phyloP scores from a whole-genome alignment of 495 filamentous ascomycete genomes.

The Staphylotrichum longicolle region DNA sequence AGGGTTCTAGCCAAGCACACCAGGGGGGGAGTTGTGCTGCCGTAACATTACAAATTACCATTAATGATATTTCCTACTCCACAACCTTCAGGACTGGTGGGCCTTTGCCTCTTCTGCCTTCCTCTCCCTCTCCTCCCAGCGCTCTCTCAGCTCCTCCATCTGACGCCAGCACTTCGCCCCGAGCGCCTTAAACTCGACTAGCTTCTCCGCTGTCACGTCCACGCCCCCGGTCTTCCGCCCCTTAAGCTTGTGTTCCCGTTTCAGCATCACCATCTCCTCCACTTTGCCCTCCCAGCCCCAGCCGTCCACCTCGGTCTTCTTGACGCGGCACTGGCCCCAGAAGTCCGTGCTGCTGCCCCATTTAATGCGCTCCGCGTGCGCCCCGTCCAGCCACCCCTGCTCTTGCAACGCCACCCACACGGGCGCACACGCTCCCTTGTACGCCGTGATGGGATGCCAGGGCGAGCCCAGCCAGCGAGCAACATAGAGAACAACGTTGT shows the following conservation, averaged over 20 bases:
- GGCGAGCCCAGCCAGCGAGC: conserved; percentile 79
- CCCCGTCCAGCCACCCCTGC: conserved; percentile 61
- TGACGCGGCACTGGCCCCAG: conserved; percentile 57
- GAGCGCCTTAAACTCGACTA: conserved; percentile 68
- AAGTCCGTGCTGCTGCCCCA: conserved; percentile 74
- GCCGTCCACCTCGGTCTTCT: conserved; percentile 74
- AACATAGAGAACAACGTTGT: conserved; percentile 60
- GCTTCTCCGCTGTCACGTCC: conserved; percentile 62
- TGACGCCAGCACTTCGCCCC: conserved; percentile 72
- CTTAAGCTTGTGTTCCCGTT: conserved; percentile 45
- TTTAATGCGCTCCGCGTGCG: conserved; percentile 60
- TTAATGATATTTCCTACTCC: background rate
- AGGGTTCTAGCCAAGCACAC: too few species aligned
- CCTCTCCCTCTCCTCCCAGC: conserved; percentile 77
- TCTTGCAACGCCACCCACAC: conserved; percentile 75
- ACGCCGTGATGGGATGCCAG: conserved; percentile 75
- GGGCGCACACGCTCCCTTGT: conserved; percentile 72
- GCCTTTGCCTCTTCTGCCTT: conserved; percentile 31
- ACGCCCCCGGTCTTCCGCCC: conserved; percentile 56
- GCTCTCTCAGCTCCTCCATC: conserved; percentile 77
- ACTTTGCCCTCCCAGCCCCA: conserved; percentile 79
- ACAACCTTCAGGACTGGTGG: background rate
- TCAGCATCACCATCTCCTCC: conserved; percentile 47
- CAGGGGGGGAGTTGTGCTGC: too few species aligned
- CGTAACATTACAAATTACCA: conserved; percentile 5